These are phyloP conservation scores for Mycosphaerella arachidis DNA, from an alignment of 2,329 filamentous ascomycete genomes.

Conservation along the genomic window DNA sequence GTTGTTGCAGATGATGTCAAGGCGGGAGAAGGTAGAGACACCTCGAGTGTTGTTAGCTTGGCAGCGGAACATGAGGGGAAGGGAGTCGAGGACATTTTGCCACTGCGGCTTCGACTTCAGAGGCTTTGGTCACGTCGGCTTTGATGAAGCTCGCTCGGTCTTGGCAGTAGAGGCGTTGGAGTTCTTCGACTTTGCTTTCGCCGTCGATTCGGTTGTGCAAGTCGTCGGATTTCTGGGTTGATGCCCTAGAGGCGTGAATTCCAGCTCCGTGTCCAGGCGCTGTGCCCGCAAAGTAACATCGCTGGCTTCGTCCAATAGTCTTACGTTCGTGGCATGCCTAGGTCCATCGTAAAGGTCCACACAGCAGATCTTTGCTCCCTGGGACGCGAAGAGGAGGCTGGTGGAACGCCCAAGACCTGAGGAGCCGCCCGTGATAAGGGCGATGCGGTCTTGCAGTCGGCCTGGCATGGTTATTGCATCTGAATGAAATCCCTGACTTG, in stretches of 20 bases:
- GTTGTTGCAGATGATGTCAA: conserved; percentile 13
- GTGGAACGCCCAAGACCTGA: conserved; percentile 33
- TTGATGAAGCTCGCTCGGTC: conserved; percentile 27
- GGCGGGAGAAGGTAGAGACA: conserved; percentile 29
- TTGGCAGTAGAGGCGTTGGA: conserved; percentile 15
- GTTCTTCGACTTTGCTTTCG: conserved; percentile 19
- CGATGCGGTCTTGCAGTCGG: conserved; percentile 18
- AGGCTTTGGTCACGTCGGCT: conserved; percentile 31
- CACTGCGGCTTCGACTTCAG: conserved; percentile 27
- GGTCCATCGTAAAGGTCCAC: conserved; percentile 32
- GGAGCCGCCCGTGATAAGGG: conserved; percentile 27
- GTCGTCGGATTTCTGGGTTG: conserved; percentile 31
- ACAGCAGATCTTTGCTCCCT: conserved; percentile 29
- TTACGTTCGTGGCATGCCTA: conserved; percentile 27
- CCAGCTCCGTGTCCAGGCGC: background rate
- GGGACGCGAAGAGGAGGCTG: conserved; percentile 25
- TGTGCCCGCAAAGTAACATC: background rate
- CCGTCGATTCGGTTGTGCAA: conserved; percentile 26
- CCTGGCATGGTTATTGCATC: background rate
- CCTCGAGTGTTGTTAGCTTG: background rate
- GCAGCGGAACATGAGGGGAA: background rate
- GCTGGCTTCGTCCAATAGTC: background rate
- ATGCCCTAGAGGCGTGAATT: background rate
- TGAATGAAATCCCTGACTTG: too few relatives aligned
- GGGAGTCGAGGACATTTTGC: conserved; percentile 11